Percentiles rank a stretch among this genome's conserved stretches.
phyloP scores from a whole-genome alignment of 1,284 basidiomycete genomes.

The Filobasidium uniguttulatum region DNA sequence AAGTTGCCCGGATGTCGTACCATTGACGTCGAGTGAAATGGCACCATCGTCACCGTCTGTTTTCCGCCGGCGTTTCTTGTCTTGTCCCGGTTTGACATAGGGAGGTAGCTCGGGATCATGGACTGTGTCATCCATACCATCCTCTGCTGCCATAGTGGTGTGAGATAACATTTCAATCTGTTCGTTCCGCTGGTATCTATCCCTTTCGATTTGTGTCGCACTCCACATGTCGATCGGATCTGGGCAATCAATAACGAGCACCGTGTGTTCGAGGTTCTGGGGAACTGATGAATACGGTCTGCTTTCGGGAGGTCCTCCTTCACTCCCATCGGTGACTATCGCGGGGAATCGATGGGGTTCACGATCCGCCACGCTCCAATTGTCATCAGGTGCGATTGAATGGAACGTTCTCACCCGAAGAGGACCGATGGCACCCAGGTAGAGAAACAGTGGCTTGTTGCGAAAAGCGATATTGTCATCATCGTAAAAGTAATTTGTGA shows the following conservation, averaged over 20 bases:
- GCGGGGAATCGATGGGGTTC: conserved; percentile 7
- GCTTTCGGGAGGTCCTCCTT: conserved; percentile 13
- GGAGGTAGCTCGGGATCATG: conserved; percentile 6
- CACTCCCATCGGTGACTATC: conserved; percentile 12
- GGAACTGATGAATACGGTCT: conserved; percentile 24
- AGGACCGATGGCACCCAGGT: conserved; percentile 77
- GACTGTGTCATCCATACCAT: conserved; percentile 9
- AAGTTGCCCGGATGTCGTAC: neutral
- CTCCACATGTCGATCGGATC: conserved; percentile 20
- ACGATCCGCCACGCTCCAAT: neutral
- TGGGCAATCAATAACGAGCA: conserved; percentile 28
- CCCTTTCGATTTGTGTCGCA: conserved; percentile 17
- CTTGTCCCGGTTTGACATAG: neutral
- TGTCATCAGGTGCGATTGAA: conserved; percentile 21
- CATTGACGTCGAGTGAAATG: neutral
- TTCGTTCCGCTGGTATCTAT: conserved; percentile 9
- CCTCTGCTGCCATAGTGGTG: conserved; percentile 2
- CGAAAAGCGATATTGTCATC: conserved; percentile 38
- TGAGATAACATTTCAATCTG: conserved; percentile 10
- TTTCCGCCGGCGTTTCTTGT: neutral
- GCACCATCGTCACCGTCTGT: neutral
- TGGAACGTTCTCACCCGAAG: conserved; percentile 39
- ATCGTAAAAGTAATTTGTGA: conserved; percentile 15
- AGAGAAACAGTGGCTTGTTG: conserved; percentile 58
- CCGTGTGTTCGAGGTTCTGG: conserved; percentile 21